Evolutionary conservation across 305 asterid genomes (phyloP).

Genomic region (Fraxinus platypoda): DNA sequence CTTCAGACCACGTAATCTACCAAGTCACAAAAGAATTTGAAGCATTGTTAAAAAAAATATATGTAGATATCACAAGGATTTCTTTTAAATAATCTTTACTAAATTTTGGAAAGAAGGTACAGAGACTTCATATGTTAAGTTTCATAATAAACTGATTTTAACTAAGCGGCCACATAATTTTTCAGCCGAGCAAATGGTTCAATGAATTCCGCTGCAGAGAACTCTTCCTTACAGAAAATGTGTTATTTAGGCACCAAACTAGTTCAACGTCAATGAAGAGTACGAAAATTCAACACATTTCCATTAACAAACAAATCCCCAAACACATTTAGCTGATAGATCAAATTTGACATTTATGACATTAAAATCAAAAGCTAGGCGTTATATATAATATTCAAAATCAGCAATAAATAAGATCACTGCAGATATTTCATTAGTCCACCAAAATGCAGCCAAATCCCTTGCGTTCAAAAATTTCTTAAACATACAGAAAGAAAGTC

Average conservation of each 20-base stretch:
- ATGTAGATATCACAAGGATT: neutral
- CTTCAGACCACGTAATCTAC: neutral
- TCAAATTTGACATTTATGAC: neutral
- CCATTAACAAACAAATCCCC: neutral
- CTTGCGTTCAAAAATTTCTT: neutral
- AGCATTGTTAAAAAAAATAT: neutral
- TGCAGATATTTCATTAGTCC: neutral
- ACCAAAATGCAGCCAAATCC: neutral
- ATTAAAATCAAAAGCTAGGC: neutral
- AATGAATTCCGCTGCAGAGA: neutral
- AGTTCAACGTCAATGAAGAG: neutral
- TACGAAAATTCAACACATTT: neutral
- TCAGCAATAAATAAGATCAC: neutral
- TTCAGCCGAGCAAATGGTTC: neutral
- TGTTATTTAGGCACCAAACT: constrained; percentile 9
- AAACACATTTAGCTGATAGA: constrained; percentile 5
- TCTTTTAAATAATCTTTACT: neutral
- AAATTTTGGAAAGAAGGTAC: neutral
- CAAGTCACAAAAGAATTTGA: neutral
- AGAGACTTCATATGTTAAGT: neutral
- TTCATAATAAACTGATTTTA: neutral
- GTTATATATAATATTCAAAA: neutral
- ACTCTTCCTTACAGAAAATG: neutral
- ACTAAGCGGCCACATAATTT: constrained; percentile 5
- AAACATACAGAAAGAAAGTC: neutral